Evolutionary conservation across 2,329 filamentous ascomycete genomes (phyloP).

Genomic region (Epichloe brachyelytri): DNA sequence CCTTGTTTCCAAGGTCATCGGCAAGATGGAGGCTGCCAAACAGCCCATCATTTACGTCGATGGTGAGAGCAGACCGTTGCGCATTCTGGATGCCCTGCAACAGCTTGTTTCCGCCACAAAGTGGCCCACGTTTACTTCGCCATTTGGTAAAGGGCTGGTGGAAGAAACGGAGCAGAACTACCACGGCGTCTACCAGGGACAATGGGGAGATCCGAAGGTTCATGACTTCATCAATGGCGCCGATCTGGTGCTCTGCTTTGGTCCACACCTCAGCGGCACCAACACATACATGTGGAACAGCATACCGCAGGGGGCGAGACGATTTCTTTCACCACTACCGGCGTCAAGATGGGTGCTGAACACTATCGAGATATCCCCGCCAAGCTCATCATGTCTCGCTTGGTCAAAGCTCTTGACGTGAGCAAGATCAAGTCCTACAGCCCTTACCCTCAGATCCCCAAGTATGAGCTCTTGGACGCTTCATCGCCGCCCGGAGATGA

Average conservation of each 20-base stretch:
- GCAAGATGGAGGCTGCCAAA: conserved; percentile 29
- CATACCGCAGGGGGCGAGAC: conserved; percentile 21
- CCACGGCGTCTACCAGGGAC: conserved; percentile 34
- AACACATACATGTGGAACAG: conserved; percentile 29
- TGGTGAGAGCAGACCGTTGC: conserved; percentile 30
- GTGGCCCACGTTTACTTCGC: conserved; percentile 34
- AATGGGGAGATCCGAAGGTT: conserved; percentile 21
- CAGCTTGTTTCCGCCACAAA: conserved; percentile 27
- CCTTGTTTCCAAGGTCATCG: conserved; percentile 22
- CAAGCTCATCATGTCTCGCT: conserved; percentile 9
- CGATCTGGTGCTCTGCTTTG: conserved; percentile 33
- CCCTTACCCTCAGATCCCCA: conserved; percentile 16
- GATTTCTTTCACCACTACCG: conserved; percentile 21
- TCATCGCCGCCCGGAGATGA: not conserved
- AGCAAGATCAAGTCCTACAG: conserved; percentile 13
- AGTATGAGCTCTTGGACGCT: conserved; percentile 9
- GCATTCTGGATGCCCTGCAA: conserved; percentile 28
- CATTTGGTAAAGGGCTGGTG: conserved; percentile 36
- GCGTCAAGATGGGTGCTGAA: conserved; percentile 18
- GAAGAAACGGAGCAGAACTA: conserved; percentile 34
- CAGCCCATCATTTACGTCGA: conserved; percentile 39
- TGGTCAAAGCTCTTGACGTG: conserved; percentile 12
- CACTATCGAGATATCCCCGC: conserved; percentile 18
- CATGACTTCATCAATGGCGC: conserved; percentile 25
- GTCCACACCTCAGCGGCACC: conserved; percentile 31